These are phyloP conservation scores for Daldinia vernicosa DNA, from an alignment of 495 filamentous ascomycete species.

Conservation along the genomic window DNA sequence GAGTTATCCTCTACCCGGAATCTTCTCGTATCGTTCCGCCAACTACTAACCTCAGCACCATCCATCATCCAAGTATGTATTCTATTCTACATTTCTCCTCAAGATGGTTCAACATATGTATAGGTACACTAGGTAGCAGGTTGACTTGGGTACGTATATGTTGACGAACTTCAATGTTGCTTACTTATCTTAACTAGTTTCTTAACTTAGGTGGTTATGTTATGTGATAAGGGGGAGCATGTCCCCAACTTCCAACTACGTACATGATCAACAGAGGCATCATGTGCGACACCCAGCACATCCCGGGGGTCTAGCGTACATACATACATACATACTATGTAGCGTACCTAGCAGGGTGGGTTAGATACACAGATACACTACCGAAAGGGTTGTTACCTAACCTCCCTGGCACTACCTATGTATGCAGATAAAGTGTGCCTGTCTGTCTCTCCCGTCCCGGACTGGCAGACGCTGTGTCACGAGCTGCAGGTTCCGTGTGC, in stretches of 20 bases:
- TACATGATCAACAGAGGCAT: constrained; percentile 28
- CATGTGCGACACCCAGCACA: constrained; percentile 16
- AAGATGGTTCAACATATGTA: too few relatives aligned
- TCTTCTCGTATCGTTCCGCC: constrained; percentile 15
- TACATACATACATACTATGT: too few relatives aligned
- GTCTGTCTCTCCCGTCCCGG: constrained; percentile 23
- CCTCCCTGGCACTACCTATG: too few relatives aligned
- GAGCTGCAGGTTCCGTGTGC: constrained; percentile 35
- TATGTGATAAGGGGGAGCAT: background rate
- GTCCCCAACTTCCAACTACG: constrained; percentile 25
- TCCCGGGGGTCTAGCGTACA: background rate
- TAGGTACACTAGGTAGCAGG: too few relatives aligned
- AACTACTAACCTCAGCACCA: background rate
- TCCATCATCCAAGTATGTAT: background rate
- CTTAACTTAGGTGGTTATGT: background rate
- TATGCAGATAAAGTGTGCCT: background rate
- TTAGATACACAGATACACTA: background rate
- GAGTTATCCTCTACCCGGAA: constrained; percentile 10
- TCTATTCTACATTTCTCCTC: background rate
- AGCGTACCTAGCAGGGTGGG: constrained; percentile 1
- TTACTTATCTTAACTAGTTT: too few relatives aligned
- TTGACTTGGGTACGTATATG: background rate
- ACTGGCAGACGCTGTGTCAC: constrained; percentile 31
- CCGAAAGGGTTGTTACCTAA: background rate
- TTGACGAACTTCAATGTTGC: background rate